These are phyloP conservation scores for Yarrowia phangngaensis DNA, from an alignment of 805 yeast species.

Conservation along the genomic window DNA sequence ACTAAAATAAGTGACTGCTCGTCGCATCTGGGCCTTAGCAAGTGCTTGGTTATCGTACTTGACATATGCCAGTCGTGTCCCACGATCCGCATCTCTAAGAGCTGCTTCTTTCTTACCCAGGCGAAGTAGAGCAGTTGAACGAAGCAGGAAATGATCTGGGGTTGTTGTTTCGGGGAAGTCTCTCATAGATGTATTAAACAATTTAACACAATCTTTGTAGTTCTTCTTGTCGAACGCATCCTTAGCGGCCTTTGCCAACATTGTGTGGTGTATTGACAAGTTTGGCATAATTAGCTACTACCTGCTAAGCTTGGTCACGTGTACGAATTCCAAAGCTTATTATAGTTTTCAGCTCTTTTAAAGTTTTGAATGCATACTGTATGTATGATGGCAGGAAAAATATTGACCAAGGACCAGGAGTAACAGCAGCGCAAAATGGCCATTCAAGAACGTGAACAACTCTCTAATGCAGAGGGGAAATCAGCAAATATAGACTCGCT, in stretches of 20 bases:
- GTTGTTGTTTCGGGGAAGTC: conserved; percentile 27
- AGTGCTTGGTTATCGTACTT: conserved; percentile 27
- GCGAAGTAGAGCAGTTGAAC: conserved; percentile 31
- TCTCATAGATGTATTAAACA: conserved; percentile 23
- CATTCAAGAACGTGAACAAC: too few relatives aligned
- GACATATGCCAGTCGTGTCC: conserved; percentile 25
- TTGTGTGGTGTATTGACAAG: background rate
- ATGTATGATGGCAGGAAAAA: too few relatives aligned
- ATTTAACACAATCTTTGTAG: conserved; percentile 28
- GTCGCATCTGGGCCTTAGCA: conserved; percentile 38
- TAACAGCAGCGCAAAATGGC: too few relatives aligned
- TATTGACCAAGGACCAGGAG: too few relatives aligned
- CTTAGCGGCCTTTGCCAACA: background rate
- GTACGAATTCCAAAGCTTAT: conserved; percentile 7
- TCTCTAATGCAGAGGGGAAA: too few relatives aligned
- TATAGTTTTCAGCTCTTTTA: too few relatives aligned
- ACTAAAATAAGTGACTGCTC: conserved; percentile 36
- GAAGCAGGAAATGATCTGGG: conserved; percentile 28
- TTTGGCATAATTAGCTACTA: too few relatives aligned
- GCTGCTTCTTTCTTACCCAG: conserved; percentile 28
- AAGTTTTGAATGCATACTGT: too few relatives aligned
- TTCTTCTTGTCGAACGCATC: conserved; percentile 25
- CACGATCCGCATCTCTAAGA: conserved; percentile 34
- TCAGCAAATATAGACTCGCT: conserved; percentile 38
- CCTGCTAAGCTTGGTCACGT: too few relatives aligned